Base-by-base conservation (phyloP, 352 stramenopile species). In the Globisporangium uncinulatum region DNA sequence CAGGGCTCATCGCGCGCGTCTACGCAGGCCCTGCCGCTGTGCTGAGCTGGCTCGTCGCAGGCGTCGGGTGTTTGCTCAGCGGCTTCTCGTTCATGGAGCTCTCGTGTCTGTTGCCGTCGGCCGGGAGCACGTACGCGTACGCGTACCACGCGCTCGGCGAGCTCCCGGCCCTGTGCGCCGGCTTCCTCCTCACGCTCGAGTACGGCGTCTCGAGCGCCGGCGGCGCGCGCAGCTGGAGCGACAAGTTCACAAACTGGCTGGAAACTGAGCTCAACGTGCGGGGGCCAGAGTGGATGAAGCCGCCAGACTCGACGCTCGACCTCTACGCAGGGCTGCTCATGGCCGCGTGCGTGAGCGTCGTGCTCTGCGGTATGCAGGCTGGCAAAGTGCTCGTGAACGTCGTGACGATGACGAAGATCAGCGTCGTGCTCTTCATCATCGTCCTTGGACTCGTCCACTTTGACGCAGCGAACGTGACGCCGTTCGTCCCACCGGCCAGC, bases 81-180 rank as follows among this genome's bases (percentile, higher is more conserved):
- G 92, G 85, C 0, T 67, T 96, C 8, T 96, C 86, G 54, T 98
- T 95, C 69, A 96, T 96, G 64, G 93, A 98, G 68, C 73, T 97
- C 9, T 84, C 88, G 43, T 79, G 70, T 31, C 67, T 86, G 39
- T 90, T 98, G 49, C 92, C 93, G 14, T 94, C 78, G 9, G 73
- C 89, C 0, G 94, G 94, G 0, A 95, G 77, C 57, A 97, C 89
- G 7, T 98, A 98, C 60, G 86, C 89, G 9, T 98, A 98, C 69
- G 75, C 92, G 0, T 98, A 97, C 62, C 86, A 97, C 56, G 77
- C 89, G 0, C 69, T 98, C 17, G 93, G 94, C 2, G 95, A 98
- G 65, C 69, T 98, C 3, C 87, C 91, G 1, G 95, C 95, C 6
- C 74, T 98, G 50, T 53, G 98, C 46, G 90, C 92, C 0, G 93